These are phyloP conservation scores for Yarrowia hollandica DNA, from an alignment of 805 yeast genomes.

Conservation along the genomic window DNA sequence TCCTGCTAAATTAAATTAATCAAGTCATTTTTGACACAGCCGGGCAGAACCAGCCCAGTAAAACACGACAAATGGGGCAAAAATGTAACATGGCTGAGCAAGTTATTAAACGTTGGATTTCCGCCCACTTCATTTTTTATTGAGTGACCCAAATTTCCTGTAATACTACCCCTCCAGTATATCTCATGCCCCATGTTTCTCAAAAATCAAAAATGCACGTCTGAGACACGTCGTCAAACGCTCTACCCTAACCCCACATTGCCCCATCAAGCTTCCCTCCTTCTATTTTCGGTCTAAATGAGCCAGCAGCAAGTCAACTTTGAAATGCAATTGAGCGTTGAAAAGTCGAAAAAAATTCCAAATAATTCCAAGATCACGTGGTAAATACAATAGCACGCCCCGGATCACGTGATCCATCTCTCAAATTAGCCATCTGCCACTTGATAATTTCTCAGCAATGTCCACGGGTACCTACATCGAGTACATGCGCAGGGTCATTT, in stretches of 20 bases:
- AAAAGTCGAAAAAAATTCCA: too few relatives aligned
- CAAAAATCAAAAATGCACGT: too few relatives aligned
- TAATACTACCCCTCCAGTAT: not conserved
- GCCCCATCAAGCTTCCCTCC: not conserved
- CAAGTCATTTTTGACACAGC: too few relatives aligned
- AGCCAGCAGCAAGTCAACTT: not conserved
- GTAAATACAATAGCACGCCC: not conserved
- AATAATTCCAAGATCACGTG: not conserved
- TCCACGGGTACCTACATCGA: conserved; percentile 16
- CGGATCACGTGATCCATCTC: not conserved
- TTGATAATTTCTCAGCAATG: not conserved
- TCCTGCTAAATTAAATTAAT: too few relatives aligned
- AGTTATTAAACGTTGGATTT: too few relatives aligned
- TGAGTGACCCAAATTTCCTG: too few relatives aligned
- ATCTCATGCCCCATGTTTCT: too few relatives aligned
- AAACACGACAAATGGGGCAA: too few relatives aligned
- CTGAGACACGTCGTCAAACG: not conserved
- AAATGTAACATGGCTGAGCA: too few relatives aligned
- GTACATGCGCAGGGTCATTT: not conserved
- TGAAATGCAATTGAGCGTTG: too few relatives aligned
- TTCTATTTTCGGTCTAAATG: conserved; percentile 8
- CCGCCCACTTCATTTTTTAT: too few relatives aligned
- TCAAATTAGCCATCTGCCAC: not conserved
- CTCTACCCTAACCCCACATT: not conserved
- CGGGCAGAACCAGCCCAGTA: too few relatives aligned